Base-by-base conservation (phyloP, 2,329 filamentous ascomycete genomes). In the Fusarium beomiforme region DNA sequence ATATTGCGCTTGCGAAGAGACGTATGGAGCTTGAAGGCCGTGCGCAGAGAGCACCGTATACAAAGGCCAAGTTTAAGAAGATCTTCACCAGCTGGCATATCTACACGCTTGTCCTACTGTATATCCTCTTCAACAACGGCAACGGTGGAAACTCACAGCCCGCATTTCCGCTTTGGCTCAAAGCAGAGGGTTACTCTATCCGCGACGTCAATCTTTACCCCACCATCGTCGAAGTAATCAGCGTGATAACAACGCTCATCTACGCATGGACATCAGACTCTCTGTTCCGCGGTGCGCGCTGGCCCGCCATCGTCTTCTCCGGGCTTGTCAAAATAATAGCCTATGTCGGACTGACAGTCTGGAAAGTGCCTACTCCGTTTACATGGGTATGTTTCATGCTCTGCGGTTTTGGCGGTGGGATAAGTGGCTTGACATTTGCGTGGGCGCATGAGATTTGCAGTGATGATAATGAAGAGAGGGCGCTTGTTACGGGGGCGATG, bases 231-330 rank as follows among this genome's bases (percentile, higher is more conserved):
- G 83, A 86, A 1, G 85, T 84, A 0, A 84, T 89, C 5, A 80
- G 83, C 2, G 84, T 92, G 0, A 76, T 91, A 16, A 86, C 85
- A 3, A 92, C 90, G 0, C 81, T 92, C 3, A 80, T 86, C 6
- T 92, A 91, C 68, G 91, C 89, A 1, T 92, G 90, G 90, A 85
- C 85, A 0, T 92, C 89, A 0, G 90, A 92, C 76, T 84, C 85
- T 0, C 58, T 91, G 2, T 85, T 90, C 46, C 81, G 81, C 21
- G 90, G 90, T 5, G 85, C 83, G 0, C 82, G 90, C 8, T 92
- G 90, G 90, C 90, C 89, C 1, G 84, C 88, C 0, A 90, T 92
- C 43, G 78, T 92, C 4, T 89, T 91, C 47, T 81, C 85, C 26
- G 81, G 87, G 70, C 17, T 76, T 0, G 76, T 83, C 44, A 85